Percentiles rank a stretch among this genome's conserved stretches.
phyloP scores from a whole-genome alignment of 768 basidiomycete genomes.

The Naganishia randhawae region DNA sequence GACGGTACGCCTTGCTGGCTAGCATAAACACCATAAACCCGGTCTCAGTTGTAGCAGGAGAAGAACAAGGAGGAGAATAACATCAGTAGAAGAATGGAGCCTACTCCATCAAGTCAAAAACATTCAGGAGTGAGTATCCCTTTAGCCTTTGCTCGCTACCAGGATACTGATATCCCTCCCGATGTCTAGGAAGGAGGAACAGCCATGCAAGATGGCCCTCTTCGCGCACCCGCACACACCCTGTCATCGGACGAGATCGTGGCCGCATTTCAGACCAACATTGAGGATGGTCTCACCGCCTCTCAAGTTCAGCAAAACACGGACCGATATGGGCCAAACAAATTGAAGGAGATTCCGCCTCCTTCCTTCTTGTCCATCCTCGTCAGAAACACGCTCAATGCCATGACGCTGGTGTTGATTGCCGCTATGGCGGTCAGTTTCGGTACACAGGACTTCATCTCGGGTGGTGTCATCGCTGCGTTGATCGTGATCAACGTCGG shows the following conservation, averaged over 20 bases:
- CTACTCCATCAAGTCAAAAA: not conserved
- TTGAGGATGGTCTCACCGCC: constrained; percentile 41
- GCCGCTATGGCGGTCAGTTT: constrained; percentile 57
- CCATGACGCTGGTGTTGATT: constrained; percentile 45
- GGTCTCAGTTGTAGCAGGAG: not conserved
- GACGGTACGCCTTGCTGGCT: constrained; percentile 9
- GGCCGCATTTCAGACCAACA: constrained; percentile 40
- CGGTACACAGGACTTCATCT: constrained; percentile 59
- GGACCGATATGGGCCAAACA: constrained; percentile 46
- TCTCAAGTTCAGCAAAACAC: constrained; percentile 37
- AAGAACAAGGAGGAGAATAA: constrained; percentile 24
- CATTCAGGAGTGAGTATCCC: not conserved
- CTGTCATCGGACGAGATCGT: constrained; percentile 42
- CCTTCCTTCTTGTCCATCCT: constrained; percentile 43
- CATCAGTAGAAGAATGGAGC: constrained; percentile 23
- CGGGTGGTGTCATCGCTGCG: constrained; percentile 54
- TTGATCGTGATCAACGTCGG: constrained; percentile 49
- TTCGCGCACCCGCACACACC: constrained; percentile 37
- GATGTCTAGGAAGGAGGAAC: constrained; percentile 52
- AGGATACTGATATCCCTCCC: not conserved
- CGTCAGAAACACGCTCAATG: constrained; percentile 46
- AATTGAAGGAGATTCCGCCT: constrained; percentile 46
- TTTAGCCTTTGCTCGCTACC: not conserved
- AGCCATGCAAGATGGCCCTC: constrained; percentile 4
- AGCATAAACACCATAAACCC: not conserved